phyloP scores from a whole-genome alignment of 106 monocot genomes.

The Chionographis japonica region DNA sequence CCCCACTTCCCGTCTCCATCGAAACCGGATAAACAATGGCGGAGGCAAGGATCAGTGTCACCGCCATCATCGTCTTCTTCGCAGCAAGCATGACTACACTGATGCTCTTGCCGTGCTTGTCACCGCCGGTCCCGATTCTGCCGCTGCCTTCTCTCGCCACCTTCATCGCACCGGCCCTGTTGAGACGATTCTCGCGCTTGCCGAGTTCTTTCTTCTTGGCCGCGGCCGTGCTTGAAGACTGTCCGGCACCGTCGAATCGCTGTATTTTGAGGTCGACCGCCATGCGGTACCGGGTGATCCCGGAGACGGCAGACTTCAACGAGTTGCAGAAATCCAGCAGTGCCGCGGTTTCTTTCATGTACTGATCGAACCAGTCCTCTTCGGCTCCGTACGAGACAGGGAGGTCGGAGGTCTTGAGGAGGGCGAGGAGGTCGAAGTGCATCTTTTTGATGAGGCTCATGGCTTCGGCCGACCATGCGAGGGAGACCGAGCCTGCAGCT shows the following conservation, averaged over 20 bases:
- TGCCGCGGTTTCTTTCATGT: constrained; percentile 51
- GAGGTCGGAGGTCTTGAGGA: constrained; percentile 38
- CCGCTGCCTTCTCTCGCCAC: background rate
- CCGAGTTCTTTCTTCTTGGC: constrained; percentile 4
- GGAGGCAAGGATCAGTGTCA: constrained; percentile 30
- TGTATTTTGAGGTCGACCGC: constrained; percentile 27
- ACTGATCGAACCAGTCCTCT: constrained; percentile 53
- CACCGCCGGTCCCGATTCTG: background rate
- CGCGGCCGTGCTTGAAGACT: background rate
- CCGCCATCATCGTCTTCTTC: constrained; percentile 25
- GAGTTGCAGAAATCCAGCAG: constrained; percentile 66
- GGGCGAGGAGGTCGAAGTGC: constrained; percentile 37
- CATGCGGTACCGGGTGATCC: constrained; percentile 43
- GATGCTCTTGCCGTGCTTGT: constrained; percentile 17
- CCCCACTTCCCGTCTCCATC: constrained; percentile 3
- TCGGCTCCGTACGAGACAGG: constrained; percentile 17
- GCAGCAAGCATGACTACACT: constrained; percentile 33
- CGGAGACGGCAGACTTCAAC: constrained; percentile 39
- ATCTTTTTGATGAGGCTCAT: constrained; percentile 52
- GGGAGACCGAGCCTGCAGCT: constrained; percentile 26
- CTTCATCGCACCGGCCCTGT: constrained; percentile 1
- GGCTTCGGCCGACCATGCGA: constrained; percentile 45
- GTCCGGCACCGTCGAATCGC: background rate
- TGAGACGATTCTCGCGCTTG: background rate
- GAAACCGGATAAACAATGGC: constrained; percentile 31